These are phyloP conservation scores for Drechslerella stenobrocha DNA, from an alignment of 2,329 filamentous ascomycete genomes.

Conservation along the genomic window DNA sequence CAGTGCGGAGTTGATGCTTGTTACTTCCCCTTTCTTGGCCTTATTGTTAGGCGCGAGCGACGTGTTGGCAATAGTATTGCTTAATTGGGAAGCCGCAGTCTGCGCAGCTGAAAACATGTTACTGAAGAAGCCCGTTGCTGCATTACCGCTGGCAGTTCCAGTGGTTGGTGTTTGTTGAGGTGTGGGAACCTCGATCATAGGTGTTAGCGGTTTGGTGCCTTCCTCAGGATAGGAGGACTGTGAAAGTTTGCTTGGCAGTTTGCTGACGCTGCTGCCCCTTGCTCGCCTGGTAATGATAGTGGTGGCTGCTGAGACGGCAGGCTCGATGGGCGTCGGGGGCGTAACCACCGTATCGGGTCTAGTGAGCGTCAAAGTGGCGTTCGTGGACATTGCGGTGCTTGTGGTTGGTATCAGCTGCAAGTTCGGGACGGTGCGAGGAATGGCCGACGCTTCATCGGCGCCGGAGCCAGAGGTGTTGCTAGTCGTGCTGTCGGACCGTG, in stretches of 20 bases:
- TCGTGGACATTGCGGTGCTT: slow-evolving; percentile 16
- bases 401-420: slow-evolving; percentile 12
- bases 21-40: slow-evolving; percentile 55
- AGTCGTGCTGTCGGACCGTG: slow-evolving; percentile 34
- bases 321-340: slow-evolving; percentile 40
- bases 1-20: slow-evolving; percentile 53
- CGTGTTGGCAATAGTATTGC: slow-evolving; percentile 62
- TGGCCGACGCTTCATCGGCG: slow-evolving; percentile 15
- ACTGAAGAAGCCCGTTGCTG: slow-evolving; percentile 76
- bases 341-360: slow-evolving; percentile 45
- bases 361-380: slow-evolving; percentile 16
- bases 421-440: slow-evolving; percentile 28
- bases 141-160: slow-evolving; percentile 59
- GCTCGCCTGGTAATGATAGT: slow-evolving; percentile 38
- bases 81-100: slow-evolving; percentile 79
- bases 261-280: slow-evolving; percentile 38
- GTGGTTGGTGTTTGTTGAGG: slow-evolving; percentile 61
- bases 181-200: slow-evolving; percentile 69
- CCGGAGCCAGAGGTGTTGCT: slow-evolving; percentile 39
- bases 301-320: slow-evolving; percentile 19
- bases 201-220: slow-evolving; percentile 65
- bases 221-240: slow-evolving; percentile 45
- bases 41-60: slow-evolving; percentile 55
- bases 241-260: slow-evolving; percentile 43
- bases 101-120: slow-evolving; percentile 91